Evolutionary conservation across 1,139 yeast genomes (phyloP), one percentile per base, ranked within the genome.

Genomic region (Hyphopichia buzzinii): DNA sequence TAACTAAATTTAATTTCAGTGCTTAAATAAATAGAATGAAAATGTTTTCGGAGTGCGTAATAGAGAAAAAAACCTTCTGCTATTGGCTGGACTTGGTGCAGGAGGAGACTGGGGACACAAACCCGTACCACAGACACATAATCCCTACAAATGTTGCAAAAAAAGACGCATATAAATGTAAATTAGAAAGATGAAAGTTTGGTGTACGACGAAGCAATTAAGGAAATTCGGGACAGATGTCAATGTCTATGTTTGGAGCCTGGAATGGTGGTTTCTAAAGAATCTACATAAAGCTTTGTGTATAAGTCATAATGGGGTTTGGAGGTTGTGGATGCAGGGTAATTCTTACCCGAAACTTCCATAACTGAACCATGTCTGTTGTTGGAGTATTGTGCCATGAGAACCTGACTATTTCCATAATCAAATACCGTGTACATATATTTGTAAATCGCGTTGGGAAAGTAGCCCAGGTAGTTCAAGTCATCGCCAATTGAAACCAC

Each of bases 361-460:
- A 14, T 8, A 8, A 29, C 19, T 4, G 38, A 29, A 35, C 37
- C 30, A 23, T 32, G 25, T 6, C 12, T 17, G 8, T 22, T 16
- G 6, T 31, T 17, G n/a, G 39, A 23, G 24, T 43, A 44, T 7
- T 41, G 44, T 2, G 55, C 60, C 37, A 57, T 40, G 19, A 45
- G 43, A 4, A 54, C 38, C 8, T 41, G 37, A 37, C 46, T 41
- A 30, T 42, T 39, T 10, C 50, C 57, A 25, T 52, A 44, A 33
- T 56, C 60, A 36, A 46, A 49, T 5, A 52, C 53, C 4, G 51
- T 39, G 39, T 52, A 55, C 33, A 40, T 41, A 34, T 52, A 44
- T 29, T 48, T 46, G 32, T 47, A 41, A 3, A 56, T 34, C 8
- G 41, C 43, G 28, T 52, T 53, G 8, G 61, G 60, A 5, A 56